Base-by-base conservation (phyloP, 495 filamentous ascomycete genomes). In the Aspergillus incahuasiensis region DNA sequence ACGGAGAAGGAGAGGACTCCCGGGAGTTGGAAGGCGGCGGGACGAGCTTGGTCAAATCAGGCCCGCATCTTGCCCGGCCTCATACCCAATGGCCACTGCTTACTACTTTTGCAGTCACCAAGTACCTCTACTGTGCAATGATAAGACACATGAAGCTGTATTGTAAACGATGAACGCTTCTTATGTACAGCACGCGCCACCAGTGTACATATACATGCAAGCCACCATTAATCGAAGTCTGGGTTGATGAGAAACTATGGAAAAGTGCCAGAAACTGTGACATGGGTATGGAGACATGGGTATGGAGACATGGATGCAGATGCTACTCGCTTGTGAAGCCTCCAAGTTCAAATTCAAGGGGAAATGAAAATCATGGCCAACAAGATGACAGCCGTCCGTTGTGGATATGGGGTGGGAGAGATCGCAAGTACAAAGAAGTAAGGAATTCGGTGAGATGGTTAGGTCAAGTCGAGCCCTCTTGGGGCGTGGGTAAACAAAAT, bases 101-200 rank as follows among this genome's bases (percentile, higher is more conserved):
- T 25, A 40, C 34, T 25, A 8, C 16, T 15, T 43, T 19, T 32
- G 24, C 38, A 32, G 19, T 32, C 25, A 19, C n/a, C 12, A 52
- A 41, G 8, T 5, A 49, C 5, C 0, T 34, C 46, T 25, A 44
- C 19, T 22, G 35, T 47, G 38, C 39, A 49, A 24, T 58, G 55
- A 40, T 63, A 19, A 57, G 48, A 54, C 32, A 59, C 38, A 54
- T 51, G 3, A 44, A 43, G 54, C 49, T 59, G 54, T 55, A 54
- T 57, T 30, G 52, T 49, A 51, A 62, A 45, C 46, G 48, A 54
- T 49, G 43, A 51, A 55, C 56, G 59, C 58, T 63, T 50, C 28
- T 50, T 72, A 72, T 73, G 56, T 72, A 75, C 68, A 72, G 64
- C 63, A 64, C 60, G 59, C 58, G 63, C 65, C 62, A 60, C 40